These are phyloP conservation scores for Pleurotus citrinopileatus DNA, from an alignment of 768 basidiomycete species.

Conservation along the genomic window DNA sequence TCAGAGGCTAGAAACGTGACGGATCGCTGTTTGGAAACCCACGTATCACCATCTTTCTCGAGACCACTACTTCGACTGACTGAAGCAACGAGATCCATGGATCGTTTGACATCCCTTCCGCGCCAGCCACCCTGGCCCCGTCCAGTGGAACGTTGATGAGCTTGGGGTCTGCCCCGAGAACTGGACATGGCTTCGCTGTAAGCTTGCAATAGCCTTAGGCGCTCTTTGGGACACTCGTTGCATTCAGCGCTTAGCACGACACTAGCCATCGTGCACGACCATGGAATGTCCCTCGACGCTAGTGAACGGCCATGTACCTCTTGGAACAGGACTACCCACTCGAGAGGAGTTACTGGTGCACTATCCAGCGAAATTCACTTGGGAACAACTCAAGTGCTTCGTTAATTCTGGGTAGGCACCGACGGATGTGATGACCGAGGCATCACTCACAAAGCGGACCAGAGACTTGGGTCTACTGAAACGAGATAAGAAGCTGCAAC, in stretches of 20 bases:
- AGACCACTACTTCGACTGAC: slow-evolving; percentile 77
- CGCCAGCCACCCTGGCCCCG: neutral
- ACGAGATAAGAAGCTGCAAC: slow-evolving; percentile 67
- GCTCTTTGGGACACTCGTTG: no score
- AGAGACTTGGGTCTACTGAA: slow-evolving; percentile 83
- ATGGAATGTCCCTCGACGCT: neutral
- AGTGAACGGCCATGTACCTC: slow-evolving; percentile 25
- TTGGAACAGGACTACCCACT: slow-evolving; percentile 64
- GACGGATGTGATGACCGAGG: neutral
- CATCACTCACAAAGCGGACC: slow-evolving; percentile 1
- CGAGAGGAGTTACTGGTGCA: slow-evolving; percentile 59
- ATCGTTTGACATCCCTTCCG: neutral
- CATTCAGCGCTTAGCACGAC: neutral
- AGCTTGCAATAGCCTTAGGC: no score
- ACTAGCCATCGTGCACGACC: neutral
- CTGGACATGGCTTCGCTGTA: no score
- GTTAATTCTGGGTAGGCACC: slow-evolving; percentile 70
- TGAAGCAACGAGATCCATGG: slow-evolving; percentile 66
- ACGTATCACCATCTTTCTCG: slow-evolving; percentile 75
- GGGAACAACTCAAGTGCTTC: slow-evolving; percentile 72
- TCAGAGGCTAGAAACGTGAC: slow-evolving; percentile 23
- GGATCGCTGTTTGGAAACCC: slow-evolving; percentile 25
- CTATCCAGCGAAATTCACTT: slow-evolving; percentile 77
- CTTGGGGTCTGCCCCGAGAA: neutral
- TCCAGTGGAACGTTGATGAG: neutral